phyloP scores from a whole-genome alignment of 2,329 filamentous ascomycete genomes.

The Dothideomycetes sp. region DNA sequence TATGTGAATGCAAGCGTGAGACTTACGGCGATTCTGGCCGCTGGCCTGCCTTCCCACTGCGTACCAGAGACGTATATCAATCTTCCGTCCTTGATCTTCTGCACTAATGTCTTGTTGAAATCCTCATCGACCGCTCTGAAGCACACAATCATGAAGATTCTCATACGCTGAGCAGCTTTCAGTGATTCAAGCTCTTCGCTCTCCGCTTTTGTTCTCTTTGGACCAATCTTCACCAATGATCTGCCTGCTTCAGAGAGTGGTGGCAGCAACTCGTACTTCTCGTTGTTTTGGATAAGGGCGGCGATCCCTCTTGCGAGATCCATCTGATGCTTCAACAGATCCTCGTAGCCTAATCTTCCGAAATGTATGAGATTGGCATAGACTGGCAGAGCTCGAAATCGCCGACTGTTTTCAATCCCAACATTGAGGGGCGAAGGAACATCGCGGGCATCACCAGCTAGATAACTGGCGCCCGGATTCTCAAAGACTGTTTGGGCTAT shows the following conservation, averaged over 20 bases:
- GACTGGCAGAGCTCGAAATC: slow-evolving; percentile 81
- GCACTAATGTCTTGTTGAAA: slow-evolving; percentile 56
- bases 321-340: slow-evolving; percentile 64
- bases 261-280: slow-evolving; percentile 58
- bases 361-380: slow-evolving; percentile 71
- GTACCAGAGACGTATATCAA: slow-evolving; percentile 79
- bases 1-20: too few species aligned
- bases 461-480: slow-evolving; percentile 79
- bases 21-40: slow-evolving; percentile 69
- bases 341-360: slow-evolving; percentile 56
- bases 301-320: slow-evolving; percentile 58
- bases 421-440: slow-evolving; percentile 79
- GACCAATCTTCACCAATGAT: slow-evolving; percentile 13
- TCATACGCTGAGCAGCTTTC: too few species aligned
- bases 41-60: slow-evolving; percentile 60
- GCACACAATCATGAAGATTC: slow-evolving; percentile 64
- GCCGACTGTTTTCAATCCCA: slow-evolving; percentile 80
- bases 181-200: too few species aligned
- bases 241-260: slow-evolving; percentile 4
- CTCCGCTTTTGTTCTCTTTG: too few species aligned
- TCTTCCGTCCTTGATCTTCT: slow-evolving; percentile 60
- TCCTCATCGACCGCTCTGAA: slow-evolving; percentile 59
- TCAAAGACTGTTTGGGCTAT: slow-evolving; percentile 56
- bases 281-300: slow-evolving; percentile 47
- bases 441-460: slow-evolving; percentile 29